A percentile compares a stretch with the other conserved stretches of the same genome.
phyloP scores from a whole-genome alignment of 2,329 filamentous ascomycete genomes.

The Phaeophleospora eucalypticola region DNA sequence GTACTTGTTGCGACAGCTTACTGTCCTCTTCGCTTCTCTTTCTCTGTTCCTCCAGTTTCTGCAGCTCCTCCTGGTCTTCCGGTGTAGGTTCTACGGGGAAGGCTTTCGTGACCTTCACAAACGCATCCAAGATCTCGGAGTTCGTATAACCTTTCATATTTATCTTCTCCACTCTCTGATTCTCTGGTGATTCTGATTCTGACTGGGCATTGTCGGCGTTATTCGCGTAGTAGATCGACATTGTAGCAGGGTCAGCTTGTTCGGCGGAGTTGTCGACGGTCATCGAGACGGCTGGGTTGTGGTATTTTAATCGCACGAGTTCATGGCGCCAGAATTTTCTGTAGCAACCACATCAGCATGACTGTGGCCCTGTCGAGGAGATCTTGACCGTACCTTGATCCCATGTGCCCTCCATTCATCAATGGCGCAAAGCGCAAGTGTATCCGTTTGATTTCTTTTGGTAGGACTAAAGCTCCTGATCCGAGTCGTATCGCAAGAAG shows the following conservation, averaged over 20 bases:
- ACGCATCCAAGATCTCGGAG: slow-evolving; percentile 58
- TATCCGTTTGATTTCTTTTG: slow-evolving; percentile 69
- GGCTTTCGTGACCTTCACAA: slow-evolving; percentile 62
- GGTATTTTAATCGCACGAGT: slow-evolving; percentile 84
- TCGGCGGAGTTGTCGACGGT: slow-evolving; percentile 66
- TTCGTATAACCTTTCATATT: slow-evolving; percentile 60
- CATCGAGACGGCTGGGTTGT: slow-evolving; percentile 84
- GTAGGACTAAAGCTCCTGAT: slow-evolving; percentile 76
- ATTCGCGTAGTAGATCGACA: slow-evolving; percentile 60
- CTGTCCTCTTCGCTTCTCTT: slow-evolving; percentile 54
- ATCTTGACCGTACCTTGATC: slow-evolving; percentile 59
- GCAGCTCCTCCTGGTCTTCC: slow-evolving; percentile 58
- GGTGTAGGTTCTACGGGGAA: slow-evolving; percentile 52
- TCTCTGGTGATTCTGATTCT: slow-evolving; percentile 17
- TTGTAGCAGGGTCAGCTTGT: slow-evolving; percentile 53
- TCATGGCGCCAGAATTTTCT: slow-evolving; percentile 87
- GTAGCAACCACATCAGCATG: background rate
- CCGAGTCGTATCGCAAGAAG: slow-evolving; percentile 73
- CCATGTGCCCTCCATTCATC: slow-evolving; percentile 64
- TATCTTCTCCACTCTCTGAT: slow-evolving; percentile 40
- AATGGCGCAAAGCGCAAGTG: slow-evolving; percentile 66
- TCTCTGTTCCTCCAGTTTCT: slow-evolving; percentile 53
- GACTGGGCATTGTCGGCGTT: slow-evolving; percentile 20
- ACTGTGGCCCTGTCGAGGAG: slow-evolving; percentile 21
- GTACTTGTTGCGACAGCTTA: slow-evolving; percentile 49